A percentile compares a stretch with the other conserved stretches of the same genome.
Conservation (phyloP, 306 rosid genomes). For the Lablab purpureus region DNA sequence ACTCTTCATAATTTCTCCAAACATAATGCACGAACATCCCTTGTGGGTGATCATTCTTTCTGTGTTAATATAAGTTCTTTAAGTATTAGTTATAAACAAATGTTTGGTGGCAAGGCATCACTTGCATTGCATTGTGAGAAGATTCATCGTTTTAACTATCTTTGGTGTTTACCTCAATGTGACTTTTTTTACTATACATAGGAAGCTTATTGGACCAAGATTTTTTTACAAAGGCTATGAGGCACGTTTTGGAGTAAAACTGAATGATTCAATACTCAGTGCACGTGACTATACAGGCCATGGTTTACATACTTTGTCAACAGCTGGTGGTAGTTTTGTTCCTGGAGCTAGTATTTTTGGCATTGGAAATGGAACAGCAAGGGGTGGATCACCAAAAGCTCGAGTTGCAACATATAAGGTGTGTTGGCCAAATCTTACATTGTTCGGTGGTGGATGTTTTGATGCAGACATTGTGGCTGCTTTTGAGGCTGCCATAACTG, state of each 20-base stretch:
- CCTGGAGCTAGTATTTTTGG: slow-evolving; percentile 57
- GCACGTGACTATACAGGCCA: slow-evolving; percentile 76
- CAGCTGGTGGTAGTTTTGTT: slow-evolving; percentile 79
- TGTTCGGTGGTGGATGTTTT: slow-evolving; percentile 44
- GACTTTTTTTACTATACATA: neutral
- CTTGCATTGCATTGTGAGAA: neutral
- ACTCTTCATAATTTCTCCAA: too few relatives aligned
- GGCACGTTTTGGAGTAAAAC: neutral
- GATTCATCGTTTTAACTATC: neutral
- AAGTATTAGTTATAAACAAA: neutral
- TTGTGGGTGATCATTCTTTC: too few relatives aligned
- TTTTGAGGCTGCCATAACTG: slow-evolving; percentile 74
- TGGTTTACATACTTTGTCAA: slow-evolving; percentile 89
- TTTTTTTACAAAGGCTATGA: slow-evolving; percentile 65
- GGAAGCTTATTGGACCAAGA: slow-evolving; percentile 89
- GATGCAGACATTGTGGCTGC: slow-evolving; percentile 81
- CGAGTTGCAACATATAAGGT: slow-evolving; percentile 83
- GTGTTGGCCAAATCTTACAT: slow-evolving; percentile 56
- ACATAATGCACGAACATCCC: too few relatives aligned
- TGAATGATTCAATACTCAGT: neutral
- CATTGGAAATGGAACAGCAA: slow-evolving; percentile 74
- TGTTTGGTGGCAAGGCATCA: neutral
- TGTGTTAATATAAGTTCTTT: too few relatives aligned
- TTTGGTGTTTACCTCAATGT: neutral
- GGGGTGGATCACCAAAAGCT: slow-evolving; percentile 89